phyloP scores from a whole-genome alignment of 768 basidiomycete genomes.

The Dictyophora rubrovolvata region DNA sequence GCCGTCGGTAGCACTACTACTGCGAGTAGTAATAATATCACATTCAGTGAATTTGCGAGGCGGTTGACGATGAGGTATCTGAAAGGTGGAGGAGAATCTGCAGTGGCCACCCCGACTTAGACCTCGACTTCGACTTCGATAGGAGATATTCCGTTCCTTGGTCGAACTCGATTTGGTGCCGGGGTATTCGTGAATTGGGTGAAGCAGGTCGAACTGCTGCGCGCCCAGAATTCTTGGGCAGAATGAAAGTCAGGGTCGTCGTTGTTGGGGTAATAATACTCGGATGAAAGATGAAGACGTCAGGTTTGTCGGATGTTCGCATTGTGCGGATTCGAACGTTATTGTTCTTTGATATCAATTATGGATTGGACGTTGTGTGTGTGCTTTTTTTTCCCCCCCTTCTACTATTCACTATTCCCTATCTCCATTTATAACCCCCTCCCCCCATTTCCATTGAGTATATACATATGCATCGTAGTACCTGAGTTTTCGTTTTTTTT shows the following conservation, averaged over 20 bases:
- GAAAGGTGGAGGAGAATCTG: not conserved
- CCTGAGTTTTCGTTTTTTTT: no score
- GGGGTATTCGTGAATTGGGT: constrained; percentile 48
- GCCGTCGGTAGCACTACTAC: not conserved
- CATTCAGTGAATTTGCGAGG: not conserved
- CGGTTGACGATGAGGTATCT: not conserved
- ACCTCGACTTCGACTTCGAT: not conserved
- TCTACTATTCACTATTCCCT: no score
- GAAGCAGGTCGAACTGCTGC: constrained; percentile 56
- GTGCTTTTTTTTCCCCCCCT: no score
- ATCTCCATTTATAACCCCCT: no score
- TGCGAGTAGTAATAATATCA: not conserved
- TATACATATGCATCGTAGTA: no score
- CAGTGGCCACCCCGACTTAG: not conserved
- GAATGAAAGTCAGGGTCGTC: not conserved
- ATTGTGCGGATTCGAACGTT: not conserved
- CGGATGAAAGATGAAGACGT: not conserved
- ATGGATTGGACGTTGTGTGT: no score
- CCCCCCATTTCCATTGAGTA: no score
- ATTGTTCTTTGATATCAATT: not conserved
- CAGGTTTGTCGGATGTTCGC: not conserved
- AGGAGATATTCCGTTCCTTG: not conserved
- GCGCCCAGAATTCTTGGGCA: constrained; percentile 40
- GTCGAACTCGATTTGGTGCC: constrained; percentile 19
- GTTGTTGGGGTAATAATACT: no score